Evolutionary conservation across 2,329 filamentous ascomycete genomes (phyloP), one percentile per base, ranked within the genome.

Genomic region (Colletotrichum paranaense): DNA sequence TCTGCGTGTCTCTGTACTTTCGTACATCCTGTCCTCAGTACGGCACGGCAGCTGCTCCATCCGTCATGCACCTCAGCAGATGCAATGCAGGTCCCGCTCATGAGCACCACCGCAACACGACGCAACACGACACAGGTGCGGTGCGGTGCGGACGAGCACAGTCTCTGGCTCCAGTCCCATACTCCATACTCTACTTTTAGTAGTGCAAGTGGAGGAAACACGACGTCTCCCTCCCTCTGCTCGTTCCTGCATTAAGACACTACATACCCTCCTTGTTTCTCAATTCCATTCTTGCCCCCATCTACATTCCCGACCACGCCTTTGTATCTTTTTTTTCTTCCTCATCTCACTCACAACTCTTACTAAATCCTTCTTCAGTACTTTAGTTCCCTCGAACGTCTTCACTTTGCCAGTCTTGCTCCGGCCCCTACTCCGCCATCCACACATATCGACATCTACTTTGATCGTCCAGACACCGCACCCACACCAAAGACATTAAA

Each of bases 351-450:
- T 19, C 26, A 19, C 49, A 66, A 26, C 30, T 24, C 22, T 28
- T 75, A 63, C 74, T 75, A 75, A 75, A 68, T 58, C 26, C 46
- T 74, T 71, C 62, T 35, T 67, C 80, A 94, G 90, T 94, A 93
- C 84, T 94, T 94, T 84, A 93, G 92, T 38, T 92, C 90, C 8
- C 86, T 93, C 75, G 93, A 95, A 82, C 89, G 92, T 71, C 86
- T 93, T 72, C 90, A 90, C 77, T 90, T 94, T 80, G 72, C 68
- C 57, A 72, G 42, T 57, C 62, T 73, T 19, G 64, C 75, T 14
- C 68, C 73, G 24, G 62, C 75, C 32, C 53, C 74, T 35, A 58
- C 62, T 57, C 68, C 73, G 32, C 56, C 67, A n/a, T 28, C 69
- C 42, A 49, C 70, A 24, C 57, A 68, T 24, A 49, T 74, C 6